A percentile compares a stretch with the other conserved stretches of the same genome.
phyloP scores from a whole-genome alignment of 192 early-diverging fungal species.

The Tieghemiomyces parasiticus region DNA sequence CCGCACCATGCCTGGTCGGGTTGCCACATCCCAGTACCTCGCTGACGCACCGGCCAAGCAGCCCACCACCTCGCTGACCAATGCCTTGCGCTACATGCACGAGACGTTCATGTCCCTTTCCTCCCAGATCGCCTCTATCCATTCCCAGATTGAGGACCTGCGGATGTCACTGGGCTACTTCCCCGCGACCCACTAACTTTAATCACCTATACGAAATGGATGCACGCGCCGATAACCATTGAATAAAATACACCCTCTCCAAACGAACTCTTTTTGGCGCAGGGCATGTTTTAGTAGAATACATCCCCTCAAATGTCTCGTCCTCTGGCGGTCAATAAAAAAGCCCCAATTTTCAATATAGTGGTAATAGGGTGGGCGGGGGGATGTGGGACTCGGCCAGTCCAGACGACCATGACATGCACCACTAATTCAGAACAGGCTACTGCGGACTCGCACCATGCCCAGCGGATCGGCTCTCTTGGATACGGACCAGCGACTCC shows the following conservation, averaged over 20 bases:
- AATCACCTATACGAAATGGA: neutral
- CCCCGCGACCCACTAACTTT: neutral
- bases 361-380: too few species aligned
- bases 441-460: too few species aligned
- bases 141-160: neutral
- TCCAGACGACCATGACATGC: too few species aligned
- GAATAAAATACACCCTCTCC: neutral
- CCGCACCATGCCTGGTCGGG: neutral
- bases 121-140: neutral
- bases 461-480: too few species aligned
- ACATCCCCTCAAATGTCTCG: too few species aligned
- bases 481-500: too few species aligned
- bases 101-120: constrained; percentile 2
- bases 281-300: too few species aligned
- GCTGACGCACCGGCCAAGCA: neutral
- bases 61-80: constrained; percentile 6
- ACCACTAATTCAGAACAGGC: too few species aligned
- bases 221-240: neutral
- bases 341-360: too few species aligned
- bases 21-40: neutral
- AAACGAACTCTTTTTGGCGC: too few species aligned
- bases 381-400: too few species aligned
- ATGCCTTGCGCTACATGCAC: constrained; percentile 8
- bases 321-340: too few species aligned
- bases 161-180: neutral